These are phyloP conservation scores for Naumovozyma castellii DNA, from an alignment of 805 yeast genomes.

Conservation along the genomic window DNA sequence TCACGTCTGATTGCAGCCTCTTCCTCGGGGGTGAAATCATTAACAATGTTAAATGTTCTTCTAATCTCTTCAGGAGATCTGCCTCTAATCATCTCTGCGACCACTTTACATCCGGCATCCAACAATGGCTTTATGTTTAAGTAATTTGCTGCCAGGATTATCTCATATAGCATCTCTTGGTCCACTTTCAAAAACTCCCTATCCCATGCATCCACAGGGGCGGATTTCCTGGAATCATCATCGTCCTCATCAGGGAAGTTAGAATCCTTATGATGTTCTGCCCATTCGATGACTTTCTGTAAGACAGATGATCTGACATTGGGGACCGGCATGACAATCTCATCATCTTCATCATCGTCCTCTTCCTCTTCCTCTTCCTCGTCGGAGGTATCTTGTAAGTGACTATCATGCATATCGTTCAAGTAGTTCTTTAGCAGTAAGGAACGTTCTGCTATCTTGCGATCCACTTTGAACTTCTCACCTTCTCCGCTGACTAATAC, in stretches of 20 bases:
- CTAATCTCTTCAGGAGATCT: constrained; percentile 74
- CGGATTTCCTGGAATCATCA: constrained; percentile 76
- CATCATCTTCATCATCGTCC: constrained; percentile 55
- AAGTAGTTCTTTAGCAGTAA: constrained; percentile 78
- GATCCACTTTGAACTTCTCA: constrained; percentile 66
- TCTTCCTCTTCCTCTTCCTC: constrained; percentile 33
- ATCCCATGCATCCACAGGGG: constrained; percentile 94
- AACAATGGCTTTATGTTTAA: constrained; percentile 64
- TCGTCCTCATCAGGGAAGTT: constrained; percentile 72
- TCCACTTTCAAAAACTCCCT: constrained; percentile 88
- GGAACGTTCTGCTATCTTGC: constrained; percentile 79
- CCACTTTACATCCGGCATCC: constrained; percentile 72
- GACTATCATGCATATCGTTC: constrained; percentile 51
- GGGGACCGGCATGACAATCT: constrained; percentile 78
- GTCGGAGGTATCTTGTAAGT: constrained; percentile 32
- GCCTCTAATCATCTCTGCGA: constrained; percentile 76
- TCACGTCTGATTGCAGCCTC: constrained; percentile 82
- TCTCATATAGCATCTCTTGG: constrained; percentile 79
- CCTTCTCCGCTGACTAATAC: constrained; percentile 71
- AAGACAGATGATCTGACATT: constrained; percentile 81
- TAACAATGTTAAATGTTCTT: constrained; percentile 69
- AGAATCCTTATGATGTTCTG: constrained; percentile 84
- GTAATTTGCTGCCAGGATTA: constrained; percentile 73
- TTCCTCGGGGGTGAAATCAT: constrained; percentile 79
- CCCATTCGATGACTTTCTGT: constrained; percentile 90